Percentiles rank a stretch among this genome's conserved stretches.
These are phyloP conservation scores for Agastache rugosa DNA, from an alignment of 257 asterid species.

Conservation along the genomic window DNA sequence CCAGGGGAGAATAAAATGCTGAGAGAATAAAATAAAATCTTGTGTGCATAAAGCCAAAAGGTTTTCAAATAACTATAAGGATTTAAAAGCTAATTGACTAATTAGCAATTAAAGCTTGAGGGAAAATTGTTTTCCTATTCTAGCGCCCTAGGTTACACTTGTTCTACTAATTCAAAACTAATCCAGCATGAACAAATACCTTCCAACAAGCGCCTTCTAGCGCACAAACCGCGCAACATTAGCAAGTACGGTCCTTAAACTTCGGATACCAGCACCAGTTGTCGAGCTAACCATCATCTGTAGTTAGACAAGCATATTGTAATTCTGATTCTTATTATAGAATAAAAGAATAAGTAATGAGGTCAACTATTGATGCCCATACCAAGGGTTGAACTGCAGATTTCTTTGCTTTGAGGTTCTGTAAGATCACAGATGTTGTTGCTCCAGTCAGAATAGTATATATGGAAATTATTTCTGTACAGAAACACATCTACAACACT, in stretches of 20 bases:
- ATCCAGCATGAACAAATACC: slow-evolving; percentile 27
- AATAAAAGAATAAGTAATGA: slow-evolving; percentile 18
- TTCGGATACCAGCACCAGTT: slow-evolving; percentile 94
- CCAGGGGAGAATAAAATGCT: not conserved
- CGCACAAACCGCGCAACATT: slow-evolving; percentile 73
- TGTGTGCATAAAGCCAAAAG: not conserved
- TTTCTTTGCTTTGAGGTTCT: slow-evolving; percentile 83
- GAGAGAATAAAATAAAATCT: not conserved
- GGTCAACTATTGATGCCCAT: slow-evolving; percentile 28
- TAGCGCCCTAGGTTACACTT: not conserved
- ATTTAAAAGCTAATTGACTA: not conserved
- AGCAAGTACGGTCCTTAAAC: slow-evolving; percentile 82
- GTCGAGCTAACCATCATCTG: slow-evolving; percentile 99
- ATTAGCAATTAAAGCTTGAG: slow-evolving; percentile 14
- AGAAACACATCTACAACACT: slow-evolving; percentile 16
- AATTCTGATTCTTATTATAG: slow-evolving; percentile 12
- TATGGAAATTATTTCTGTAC: not conserved
- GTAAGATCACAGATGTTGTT: slow-evolving; percentile 44
- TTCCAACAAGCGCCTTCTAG: slow-evolving; percentile 41
- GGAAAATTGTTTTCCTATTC: not conserved
- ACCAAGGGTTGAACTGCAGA: slow-evolving; percentile 94
- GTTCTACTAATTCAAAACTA: slow-evolving; percentile 27
- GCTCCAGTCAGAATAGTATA: slow-evolving; percentile 21
- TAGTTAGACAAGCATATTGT: slow-evolving; percentile 21
- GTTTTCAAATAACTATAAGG: too few species aligned